These are phyloP conservation scores for Sisymbrium irio DNA, from an alignment of 345 rosid genomes.

Conservation along the genomic window DNA sequence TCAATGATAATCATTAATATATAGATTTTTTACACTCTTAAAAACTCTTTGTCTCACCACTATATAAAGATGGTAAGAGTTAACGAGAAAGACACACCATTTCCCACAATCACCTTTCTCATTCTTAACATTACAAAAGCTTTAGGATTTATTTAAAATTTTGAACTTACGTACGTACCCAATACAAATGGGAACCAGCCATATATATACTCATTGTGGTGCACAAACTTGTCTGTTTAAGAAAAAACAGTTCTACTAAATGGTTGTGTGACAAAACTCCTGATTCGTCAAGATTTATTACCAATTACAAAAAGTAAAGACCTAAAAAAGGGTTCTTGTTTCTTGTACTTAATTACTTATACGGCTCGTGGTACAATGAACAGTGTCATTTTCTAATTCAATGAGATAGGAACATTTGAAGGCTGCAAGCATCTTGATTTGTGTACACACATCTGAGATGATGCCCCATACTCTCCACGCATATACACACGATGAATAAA, in stretches of 20 bases:
- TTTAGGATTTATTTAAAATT: neutral
- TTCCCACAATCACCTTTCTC: too few species aligned
- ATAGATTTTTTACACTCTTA: too few species aligned
- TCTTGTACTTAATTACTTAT: constrained; percentile 8
- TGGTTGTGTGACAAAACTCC: constrained; percentile 12
- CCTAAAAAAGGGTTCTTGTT: constrained; percentile 7
- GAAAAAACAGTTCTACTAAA: constrained; percentile 5
- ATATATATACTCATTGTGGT: neutral
- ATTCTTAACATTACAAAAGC: too few species aligned
- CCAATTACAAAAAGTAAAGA: neutral
- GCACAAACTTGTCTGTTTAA: neutral
- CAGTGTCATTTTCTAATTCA: constrained; percentile 23
- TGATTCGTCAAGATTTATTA: constrained; percentile 12
- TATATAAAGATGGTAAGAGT: too few species aligned
- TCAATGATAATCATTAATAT: too few species aligned
- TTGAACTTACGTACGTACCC: neutral
- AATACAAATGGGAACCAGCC: neutral
- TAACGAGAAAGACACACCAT: too few species aligned
- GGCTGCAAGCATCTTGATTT: constrained; percentile 22
- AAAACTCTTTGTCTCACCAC: too few species aligned
- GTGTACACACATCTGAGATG: constrained; percentile 4
- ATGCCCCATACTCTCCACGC: neutral
- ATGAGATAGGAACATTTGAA: constrained; percentile 15
- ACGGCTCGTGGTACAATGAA: constrained; percentile 27
- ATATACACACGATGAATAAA: neutral